These are phyloP conservation scores for Tylopilus rubrobrunneus DNA, from an alignment of 768 basidiomycete species.

Conservation along the genomic window DNA sequence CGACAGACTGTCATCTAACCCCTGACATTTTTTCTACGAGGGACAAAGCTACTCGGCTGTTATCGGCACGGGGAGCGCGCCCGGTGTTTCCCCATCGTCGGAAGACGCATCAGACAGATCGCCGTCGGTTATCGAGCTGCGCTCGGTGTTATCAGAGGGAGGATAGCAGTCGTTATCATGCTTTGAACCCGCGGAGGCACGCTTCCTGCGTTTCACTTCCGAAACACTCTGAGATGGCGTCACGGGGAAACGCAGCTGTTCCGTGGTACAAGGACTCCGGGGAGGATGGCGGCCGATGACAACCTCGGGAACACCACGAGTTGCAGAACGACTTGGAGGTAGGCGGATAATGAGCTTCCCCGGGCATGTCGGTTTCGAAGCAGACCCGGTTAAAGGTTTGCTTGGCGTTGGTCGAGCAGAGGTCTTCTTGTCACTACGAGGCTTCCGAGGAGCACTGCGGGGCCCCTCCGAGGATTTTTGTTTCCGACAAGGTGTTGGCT, in stretches of 20 bases:
- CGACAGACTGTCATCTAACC: conserved; percentile 8
- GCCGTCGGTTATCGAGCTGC: conserved; percentile 11
- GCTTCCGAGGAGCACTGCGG: conserved; percentile 28
- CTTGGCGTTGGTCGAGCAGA: conserved; percentile 12
- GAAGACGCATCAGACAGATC: conserved; percentile 26
- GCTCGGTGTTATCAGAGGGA: conserved; percentile 22
- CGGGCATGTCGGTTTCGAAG: conserved; percentile 19
- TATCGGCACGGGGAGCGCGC: conserved; percentile 21
- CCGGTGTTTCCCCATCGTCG: conserved; percentile 23
- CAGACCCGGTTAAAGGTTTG: conserved; percentile 10
- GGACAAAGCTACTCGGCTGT: conserved; percentile 3
- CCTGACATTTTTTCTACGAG: conserved; percentile 13
- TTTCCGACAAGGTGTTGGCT: conserved; percentile 17
- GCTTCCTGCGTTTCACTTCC: conserved; percentile 19
- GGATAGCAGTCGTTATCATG: conserved; percentile 19
- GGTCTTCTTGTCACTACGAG: conserved; percentile 20
- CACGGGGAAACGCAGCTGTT: conserved; percentile 9
- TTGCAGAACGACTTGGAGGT: background rate
- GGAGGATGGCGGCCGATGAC: conserved; percentile 10
- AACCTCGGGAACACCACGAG: conserved; percentile 16
- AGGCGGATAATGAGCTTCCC: conserved; percentile 29
- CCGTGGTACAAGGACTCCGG: conserved; percentile 9
- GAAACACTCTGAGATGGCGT: conserved; percentile 20
- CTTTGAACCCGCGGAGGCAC: conserved; percentile 15
- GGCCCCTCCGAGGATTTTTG: conserved; percentile 25